Evolutionary conservation across 2,329 filamentous ascomycete genomes (phyloP).

Genomic region (Ceratocystiopsis sp.): DNA sequence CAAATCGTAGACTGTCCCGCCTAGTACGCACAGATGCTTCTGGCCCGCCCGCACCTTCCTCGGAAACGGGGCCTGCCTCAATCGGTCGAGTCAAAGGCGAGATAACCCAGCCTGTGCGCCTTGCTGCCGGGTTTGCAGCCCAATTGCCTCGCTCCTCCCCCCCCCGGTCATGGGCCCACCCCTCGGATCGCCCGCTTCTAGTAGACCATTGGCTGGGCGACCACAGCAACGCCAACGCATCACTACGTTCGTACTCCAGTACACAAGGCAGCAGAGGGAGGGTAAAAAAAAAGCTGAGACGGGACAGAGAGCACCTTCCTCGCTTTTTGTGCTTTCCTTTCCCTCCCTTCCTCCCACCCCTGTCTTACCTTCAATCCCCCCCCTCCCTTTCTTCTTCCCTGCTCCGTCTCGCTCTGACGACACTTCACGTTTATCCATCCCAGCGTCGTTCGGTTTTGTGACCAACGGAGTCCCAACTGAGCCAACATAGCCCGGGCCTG

Average conservation of each 20-base stretch:
- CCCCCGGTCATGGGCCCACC: constrained; percentile 6
- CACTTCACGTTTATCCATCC: too few species aligned
- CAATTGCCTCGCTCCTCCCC: neutral
- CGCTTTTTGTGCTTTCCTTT: neutral
- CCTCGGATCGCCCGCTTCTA: constrained; percentile 8
- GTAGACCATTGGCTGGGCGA: constrained; percentile 9
- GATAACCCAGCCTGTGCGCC: neutral
- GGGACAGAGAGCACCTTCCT: neutral
- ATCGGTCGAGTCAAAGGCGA: neutral
- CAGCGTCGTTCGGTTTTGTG: too few species aligned
- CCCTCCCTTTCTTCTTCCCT: neutral
- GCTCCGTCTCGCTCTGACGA: neutral
- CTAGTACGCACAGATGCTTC: too few species aligned
- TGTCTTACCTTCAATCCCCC: neutral
- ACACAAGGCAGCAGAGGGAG: neutral
- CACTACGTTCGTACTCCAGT: neutral
- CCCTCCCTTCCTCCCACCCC: neutral
- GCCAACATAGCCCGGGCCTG: too few species aligned
- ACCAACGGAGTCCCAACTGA: too few species aligned
- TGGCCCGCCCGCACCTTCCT: neutral
- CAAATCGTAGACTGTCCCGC: too few species aligned
- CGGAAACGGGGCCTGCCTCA: neutral
- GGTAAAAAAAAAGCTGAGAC: neutral
- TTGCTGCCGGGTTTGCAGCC: neutral
- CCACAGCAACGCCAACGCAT: constrained; percentile 13